Conservation (phyloP, 2,329 filamentous ascomycete genomes). For the Hypoxylon sp. region DNA sequence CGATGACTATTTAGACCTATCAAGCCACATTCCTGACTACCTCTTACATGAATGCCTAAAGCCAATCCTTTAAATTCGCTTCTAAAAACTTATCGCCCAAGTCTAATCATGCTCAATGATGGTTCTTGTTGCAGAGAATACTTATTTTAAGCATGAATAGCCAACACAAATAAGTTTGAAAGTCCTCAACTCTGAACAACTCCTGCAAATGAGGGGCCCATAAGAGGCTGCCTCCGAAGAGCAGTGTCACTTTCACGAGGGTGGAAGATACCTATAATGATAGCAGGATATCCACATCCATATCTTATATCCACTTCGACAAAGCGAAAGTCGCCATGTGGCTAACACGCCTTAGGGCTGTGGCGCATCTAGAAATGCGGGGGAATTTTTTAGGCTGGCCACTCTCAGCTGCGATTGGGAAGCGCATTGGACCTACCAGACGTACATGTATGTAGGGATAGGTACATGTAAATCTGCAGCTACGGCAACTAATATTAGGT, state of each 20-base stretch:
- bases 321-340: constrained; percentile 8
- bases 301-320: not conserved
- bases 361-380: constrained; percentile 26
- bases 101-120: too few species aligned
- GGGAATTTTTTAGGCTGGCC: constrained; percentile 1
- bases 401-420: constrained; percentile 4
- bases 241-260: not conserved
- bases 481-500: constrained; percentile 30
- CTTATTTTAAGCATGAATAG: not conserved
- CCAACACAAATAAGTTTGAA: not conserved
- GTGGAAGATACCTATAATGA: not conserved
- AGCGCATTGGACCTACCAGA: constrained; percentile 10
- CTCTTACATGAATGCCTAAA: not conserved
- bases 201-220: not conserved
- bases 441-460: not conserved
- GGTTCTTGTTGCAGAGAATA: not conserved
- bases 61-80: not conserved
- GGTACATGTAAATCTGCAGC: constrained; percentile 21
- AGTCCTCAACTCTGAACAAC: not conserved
- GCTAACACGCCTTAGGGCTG: constrained; percentile 7
- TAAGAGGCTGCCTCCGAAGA: not conserved
- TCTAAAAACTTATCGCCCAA: not conserved
- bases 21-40: not conserved
- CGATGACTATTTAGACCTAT: not conserved
- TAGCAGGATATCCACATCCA: not conserved